Base-by-base conservation (phyloP, 768 basidiomycete species). In the Pisolithus sp. region DNA sequence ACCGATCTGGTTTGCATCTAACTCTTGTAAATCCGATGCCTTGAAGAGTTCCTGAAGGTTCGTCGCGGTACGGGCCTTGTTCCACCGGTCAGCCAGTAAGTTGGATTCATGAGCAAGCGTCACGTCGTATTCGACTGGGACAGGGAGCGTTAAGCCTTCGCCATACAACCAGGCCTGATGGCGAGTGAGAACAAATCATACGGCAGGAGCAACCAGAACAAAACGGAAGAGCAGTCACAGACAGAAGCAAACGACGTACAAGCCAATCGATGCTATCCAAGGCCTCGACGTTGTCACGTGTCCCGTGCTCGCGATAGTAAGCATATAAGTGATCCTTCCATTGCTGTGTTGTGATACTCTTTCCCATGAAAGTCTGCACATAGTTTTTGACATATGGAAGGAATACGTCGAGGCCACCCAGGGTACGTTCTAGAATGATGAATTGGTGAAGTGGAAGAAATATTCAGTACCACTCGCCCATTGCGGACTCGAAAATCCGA, bases 371-470 rank as follows among this genome's bases (percentile, higher is more conserved):
- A 0, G 85, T 89, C 48, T 76, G 73, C 41, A 89, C 87, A 62
- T 95, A 95, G 63, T 90, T 81, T 56, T 77, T 80, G 48, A 89
- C 79, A 61, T 94, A 94, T 1, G 90, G 90, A 18, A 92, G 68
- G 73, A 95, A 92, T 15, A 81, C 78, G 43, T 93, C 45, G 5
- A 46, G 45, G 3, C 90, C 90, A n/a, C 90, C 90, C 0, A 93
- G 71, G 6, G 76, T 82, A 31, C 77, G 72, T 65, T 93, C 87
- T 83, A 57, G 7, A 18, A 45, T 28, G 30, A 8, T 9, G 30
- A 26, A 26, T 26, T 44, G n/a, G 26, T 31, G 17, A 26, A 50
- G 24, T 40, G 39, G 21, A 3, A 41, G 40, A 38, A 20, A 23
- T n/a, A 6, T 12, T 46, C 36, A 26, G 34, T 34, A 34, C 34